These are phyloP conservation scores for Triticum dicoccoides DNA, from an alignment of 176 grass and related monocot species.

Conservation along the genomic window DNA sequence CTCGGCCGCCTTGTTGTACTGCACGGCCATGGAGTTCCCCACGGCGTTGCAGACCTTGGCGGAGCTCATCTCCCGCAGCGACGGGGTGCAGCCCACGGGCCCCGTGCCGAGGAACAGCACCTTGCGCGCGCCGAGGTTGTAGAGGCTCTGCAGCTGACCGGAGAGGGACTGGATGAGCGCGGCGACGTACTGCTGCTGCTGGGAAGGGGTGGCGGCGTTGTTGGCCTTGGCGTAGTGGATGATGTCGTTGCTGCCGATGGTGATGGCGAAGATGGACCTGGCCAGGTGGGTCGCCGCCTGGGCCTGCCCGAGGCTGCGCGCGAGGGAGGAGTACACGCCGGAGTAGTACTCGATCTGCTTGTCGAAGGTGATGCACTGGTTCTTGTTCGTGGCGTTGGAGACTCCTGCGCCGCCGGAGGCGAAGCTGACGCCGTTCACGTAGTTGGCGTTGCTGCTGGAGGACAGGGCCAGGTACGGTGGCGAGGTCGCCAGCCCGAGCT, in stretches of 20 bases:
- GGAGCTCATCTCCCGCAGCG: constrained; percentile 53
- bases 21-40: constrained; percentile 45
- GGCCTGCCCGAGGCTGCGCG: constrained; percentile 52
- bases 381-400: constrained; percentile 62
- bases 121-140: constrained; percentile 72
- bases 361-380: constrained; percentile 63
- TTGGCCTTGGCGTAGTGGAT: constrained; percentile 60
- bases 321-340: constrained; percentile 37
- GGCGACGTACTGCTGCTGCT: constrained; percentile 44
- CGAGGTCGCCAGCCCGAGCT: constrained; percentile 47
- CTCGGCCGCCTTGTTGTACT: constrained; percentile 56
- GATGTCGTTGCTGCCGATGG: constrained; percentile 93
- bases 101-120: constrained; percentile 64
- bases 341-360: constrained; percentile 72
- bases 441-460: constrained; percentile 44
- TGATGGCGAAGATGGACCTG: constrained; percentile 70
- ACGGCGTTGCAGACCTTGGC: constrained; percentile 38
- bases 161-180: constrained; percentile 45
- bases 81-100: constrained; percentile 68
- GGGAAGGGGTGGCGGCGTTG: background rate
- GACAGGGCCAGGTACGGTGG: constrained; percentile 69
- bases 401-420: constrained; percentile 78
- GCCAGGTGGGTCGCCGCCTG: constrained; percentile 49
- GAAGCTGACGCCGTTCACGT: constrained; percentile 68
- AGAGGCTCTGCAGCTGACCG: constrained; percentile 63